These are phyloP conservation scores for Trametes cingulata DNA, from an alignment of 768 basidiomycete genomes.

Conservation along the genomic window DNA sequence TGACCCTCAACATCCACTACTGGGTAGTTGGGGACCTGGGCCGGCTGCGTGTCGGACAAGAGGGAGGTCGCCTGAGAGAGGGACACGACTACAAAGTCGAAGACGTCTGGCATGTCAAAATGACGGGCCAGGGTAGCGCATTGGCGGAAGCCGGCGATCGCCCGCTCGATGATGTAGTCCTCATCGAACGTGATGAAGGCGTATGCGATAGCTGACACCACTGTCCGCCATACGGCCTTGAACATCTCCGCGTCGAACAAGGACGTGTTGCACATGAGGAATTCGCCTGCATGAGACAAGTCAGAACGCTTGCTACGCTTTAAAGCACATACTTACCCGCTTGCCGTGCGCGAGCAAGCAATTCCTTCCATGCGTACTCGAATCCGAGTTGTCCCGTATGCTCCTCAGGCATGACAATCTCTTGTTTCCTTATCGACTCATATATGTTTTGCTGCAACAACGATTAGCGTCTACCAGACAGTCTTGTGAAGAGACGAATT, in stretches of 20 bases:
- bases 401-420: constrained; percentile 98
- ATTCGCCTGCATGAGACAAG: constrained; percentile 44
- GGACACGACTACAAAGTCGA: constrained; percentile 93
- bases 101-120: constrained; percentile 91
- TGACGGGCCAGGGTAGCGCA: constrained; percentile 91
- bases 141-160: constrained; percentile 95
- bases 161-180: constrained; percentile 93
- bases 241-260: constrained; percentile 93
- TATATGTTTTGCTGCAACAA: constrained; percentile 75
- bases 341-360: constrained; percentile 77
- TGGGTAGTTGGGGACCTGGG: constrained; percentile 80
- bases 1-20: constrained; percentile 89
- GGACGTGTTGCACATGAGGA: constrained; percentile 77
- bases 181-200: constrained; percentile 97
- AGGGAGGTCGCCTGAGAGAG: constrained; percentile 91
- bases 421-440: constrained; percentile 90
- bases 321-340: constrained; percentile 55
- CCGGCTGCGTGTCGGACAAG: constrained; percentile 69
- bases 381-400: constrained; percentile 96
- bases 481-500: constrained; percentile 24
- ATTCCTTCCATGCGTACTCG: constrained; percentile 98
- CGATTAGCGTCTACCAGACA: background rate
- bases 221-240: constrained; percentile 86
- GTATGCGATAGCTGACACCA: constrained; percentile 92
- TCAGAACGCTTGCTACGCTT: background rate